Conservation (phyloP, 352 stramenopile genomes). For the Lagenidium giganteum region DNA sequence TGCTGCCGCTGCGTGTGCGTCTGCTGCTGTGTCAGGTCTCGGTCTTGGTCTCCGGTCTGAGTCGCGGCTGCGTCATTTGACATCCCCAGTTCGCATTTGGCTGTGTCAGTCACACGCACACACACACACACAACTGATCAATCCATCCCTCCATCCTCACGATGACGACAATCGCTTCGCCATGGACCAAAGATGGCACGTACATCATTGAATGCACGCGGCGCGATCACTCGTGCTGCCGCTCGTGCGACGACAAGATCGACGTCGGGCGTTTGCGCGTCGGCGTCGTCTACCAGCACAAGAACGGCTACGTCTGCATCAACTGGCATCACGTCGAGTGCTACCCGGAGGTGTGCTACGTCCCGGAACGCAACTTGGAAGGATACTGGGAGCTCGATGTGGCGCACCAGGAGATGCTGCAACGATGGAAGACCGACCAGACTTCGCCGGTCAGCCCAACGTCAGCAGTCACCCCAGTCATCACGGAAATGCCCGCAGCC, state of each 20-base stretch:
- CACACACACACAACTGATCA: background rate
- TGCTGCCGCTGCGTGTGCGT: background rate
- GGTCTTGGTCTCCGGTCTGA: background rate
- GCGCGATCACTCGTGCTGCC: slow-evolving; percentile 66
- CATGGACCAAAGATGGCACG: slow-evolving; percentile 71
- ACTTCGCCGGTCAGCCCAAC: too few species aligned
- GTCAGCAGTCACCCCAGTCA: too few species aligned
- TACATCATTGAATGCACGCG: slow-evolving; percentile 80
- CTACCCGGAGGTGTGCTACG: slow-evolving; percentile 51
- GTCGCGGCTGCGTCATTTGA: too few species aligned
- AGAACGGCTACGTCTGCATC: slow-evolving; percentile 80
- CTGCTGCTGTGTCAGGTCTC: background rate
- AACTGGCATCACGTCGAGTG: slow-evolving; percentile 84
- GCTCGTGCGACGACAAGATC: slow-evolving; percentile 67
- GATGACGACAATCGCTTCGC: slow-evolving; percentile 28
- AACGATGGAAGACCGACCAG: slow-evolving; percentile 3
- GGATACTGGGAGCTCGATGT: slow-evolving; percentile 60
- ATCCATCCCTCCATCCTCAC: background rate
- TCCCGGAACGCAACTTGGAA: slow-evolving; percentile 60
- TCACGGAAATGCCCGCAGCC: too few species aligned
- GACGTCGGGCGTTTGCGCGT: slow-evolving; percentile 61
- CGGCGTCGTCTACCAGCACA: slow-evolving; percentile 76
- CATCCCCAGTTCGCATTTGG: too few species aligned
- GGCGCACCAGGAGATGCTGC: slow-evolving; percentile 51
- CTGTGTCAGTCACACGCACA: too few species aligned